These are phyloP conservation scores for Ustulina deusta DNA, from an alignment of 2,329 filamentous ascomycete genomes.

Conservation along the genomic window DNA sequence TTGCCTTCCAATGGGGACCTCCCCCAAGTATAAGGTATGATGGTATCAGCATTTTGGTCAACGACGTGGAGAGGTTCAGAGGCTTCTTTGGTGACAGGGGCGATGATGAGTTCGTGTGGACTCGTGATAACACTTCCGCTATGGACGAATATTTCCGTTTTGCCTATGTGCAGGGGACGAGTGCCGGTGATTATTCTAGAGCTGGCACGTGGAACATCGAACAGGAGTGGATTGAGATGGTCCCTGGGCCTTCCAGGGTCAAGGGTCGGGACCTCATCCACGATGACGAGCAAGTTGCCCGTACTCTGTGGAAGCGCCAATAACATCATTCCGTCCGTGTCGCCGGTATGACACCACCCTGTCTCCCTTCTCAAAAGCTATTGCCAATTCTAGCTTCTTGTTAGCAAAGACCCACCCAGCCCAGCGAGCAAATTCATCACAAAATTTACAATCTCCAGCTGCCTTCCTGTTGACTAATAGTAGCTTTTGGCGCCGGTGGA, in stretches of 20 bases:
- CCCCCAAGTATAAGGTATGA: constrained; percentile 69
- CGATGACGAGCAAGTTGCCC: constrained; percentile 35
- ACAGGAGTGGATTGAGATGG: constrained; percentile 75
- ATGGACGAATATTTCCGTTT: constrained; percentile 81
- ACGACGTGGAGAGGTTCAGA: constrained; percentile 86
- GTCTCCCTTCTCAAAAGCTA: not conserved
- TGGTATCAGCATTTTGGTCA: constrained; percentile 83
- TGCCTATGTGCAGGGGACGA: constrained; percentile 75
- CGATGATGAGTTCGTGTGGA: constrained; percentile 69
- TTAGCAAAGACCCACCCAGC: not conserved
- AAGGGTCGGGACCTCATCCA: constrained; percentile 44
- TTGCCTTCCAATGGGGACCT: constrained; percentile 69
- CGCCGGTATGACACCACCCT: not conserved
- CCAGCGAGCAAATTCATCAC: no score
- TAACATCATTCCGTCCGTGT: not conserved
- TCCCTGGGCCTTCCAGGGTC: constrained; percentile 67
- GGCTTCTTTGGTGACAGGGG: constrained; percentile 73
- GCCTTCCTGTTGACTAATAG: not conserved
- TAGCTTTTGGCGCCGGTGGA: not conserved
- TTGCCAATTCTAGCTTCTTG: not conserved
- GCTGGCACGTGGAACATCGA: constrained; percentile 76
- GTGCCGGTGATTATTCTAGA: constrained; percentile 77
- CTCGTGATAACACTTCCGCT: constrained; percentile 57
- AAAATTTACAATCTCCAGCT: no score
- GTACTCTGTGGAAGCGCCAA: constrained; percentile 21